Evolutionary conservation across 2,329 filamentous ascomycete genomes (phyloP), one percentile per base, ranked within the genome.

Genomic region (Ophiostoma himal-ulmi): DNA sequence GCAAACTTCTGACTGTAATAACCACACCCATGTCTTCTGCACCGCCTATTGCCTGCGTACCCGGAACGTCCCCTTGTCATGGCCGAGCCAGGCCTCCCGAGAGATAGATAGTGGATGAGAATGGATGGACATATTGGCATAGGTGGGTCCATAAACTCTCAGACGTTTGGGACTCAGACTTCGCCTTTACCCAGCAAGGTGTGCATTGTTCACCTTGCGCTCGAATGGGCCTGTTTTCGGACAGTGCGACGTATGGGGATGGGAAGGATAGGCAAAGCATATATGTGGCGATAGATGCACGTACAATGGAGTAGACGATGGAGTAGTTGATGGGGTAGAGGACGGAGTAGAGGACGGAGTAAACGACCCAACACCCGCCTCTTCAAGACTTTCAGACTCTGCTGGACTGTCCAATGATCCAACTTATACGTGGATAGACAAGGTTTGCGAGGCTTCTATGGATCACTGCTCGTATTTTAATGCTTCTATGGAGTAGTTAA

Each of bases 161-260:
- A 48, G 41, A 44, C 41, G 14, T 17, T 5, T 17, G 14, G 6
- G 14, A 17, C 14, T 20, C 41, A 44, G 44, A 48, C 37, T 48
- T 48, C 20, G 44, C 44, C 44, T 48, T 26, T 30, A 7, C 57
- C 22, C 20, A 13, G 26, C 26, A 62, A 30, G 57, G 57, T 62
- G 57, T 62, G 57, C 26, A 36, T 34, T 62, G 57, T 34, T 62
- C 57, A 62, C 57, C 57, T 62, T 34, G 57, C 4, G 26, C 57
- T 62, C 57, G 14, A 62, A 62, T 30, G 57, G 57, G 57, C 57
- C 57, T 62, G 57, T 62, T 26, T 62, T 30, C 52, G 52, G 52
- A 57, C 52, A 57, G 52, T 57, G 52, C 52, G 52, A 26, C 52
- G 22, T 26, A 8, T 4, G n/a, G 48, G 26, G 48, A 54, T 54